Conservation (phyloP, 164 flowering plant genomes). For the Annona squamosa region DNA sequence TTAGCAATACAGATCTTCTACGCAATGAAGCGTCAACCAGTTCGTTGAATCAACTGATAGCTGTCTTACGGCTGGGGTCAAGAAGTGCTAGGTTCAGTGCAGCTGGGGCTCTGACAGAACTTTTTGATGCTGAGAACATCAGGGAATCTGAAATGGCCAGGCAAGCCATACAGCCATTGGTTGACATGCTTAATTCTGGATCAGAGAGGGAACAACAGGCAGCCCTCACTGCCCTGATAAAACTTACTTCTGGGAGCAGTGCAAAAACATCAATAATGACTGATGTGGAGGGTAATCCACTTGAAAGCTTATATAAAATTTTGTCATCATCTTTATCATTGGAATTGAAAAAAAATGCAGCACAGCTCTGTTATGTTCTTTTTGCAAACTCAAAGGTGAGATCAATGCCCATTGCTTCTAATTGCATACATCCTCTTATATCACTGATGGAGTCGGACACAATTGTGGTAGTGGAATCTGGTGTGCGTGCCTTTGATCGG, state of each 20-base stretch:
- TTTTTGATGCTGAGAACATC: constrained; percentile 66
- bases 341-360: constrained; percentile 63
- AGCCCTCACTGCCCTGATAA: constrained; percentile 56
- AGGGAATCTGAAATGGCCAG: constrained; percentile 59
- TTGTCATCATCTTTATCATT: constrained; percentile 44
- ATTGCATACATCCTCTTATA: constrained; percentile 61
- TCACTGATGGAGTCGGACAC: constrained; percentile 51
- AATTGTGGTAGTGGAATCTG: constrained; percentile 44
- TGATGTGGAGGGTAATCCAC: constrained; percentile 57
- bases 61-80: constrained; percentile 76
- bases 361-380: constrained; percentile 53
- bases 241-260: constrained; percentile 48
- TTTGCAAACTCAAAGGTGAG: constrained; percentile 49
- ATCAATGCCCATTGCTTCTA: constrained; percentile 45
- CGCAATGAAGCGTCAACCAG: constrained; percentile 56
- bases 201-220: constrained; percentile 63
- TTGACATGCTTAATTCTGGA: constrained; percentile 66
- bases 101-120: constrained; percentile 61
- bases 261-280: constrained; percentile 37
- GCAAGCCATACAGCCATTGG: constrained; percentile 71
- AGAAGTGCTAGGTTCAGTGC: constrained; percentile 69
- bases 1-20: constrained; percentile 54
- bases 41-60: constrained; percentile 70
- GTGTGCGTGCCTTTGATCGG: constrained; percentile 68
- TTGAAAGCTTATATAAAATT: constrained; percentile 49